Evolutionary conservation across 768 basidiomycete genomes (phyloP).

Genomic region (Russula vinacea): DNA sequence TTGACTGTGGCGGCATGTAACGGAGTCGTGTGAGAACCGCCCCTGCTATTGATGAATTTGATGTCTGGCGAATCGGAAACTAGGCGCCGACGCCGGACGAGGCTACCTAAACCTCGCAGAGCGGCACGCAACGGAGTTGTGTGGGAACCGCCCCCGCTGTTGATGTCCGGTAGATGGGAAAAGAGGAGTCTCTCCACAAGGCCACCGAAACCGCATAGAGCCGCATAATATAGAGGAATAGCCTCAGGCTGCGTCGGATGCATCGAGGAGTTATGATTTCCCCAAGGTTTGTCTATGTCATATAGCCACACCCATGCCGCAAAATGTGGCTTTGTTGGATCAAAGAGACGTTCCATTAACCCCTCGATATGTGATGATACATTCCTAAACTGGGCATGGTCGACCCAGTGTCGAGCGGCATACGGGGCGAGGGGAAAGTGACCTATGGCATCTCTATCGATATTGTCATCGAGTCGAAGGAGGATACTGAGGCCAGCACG

Average conservation of each 20-base stretch:
- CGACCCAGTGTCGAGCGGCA: too few relatives aligned
- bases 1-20: not conserved
- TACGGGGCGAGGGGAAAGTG: too few relatives aligned
- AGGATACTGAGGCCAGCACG: too few relatives aligned
- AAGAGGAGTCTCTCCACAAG: too few relatives aligned
- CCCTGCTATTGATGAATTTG: not conserved
- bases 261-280: not conserved
- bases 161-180: too few relatives aligned
- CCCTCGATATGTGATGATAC: not conserved
- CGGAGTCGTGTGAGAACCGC: not conserved
- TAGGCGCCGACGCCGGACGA: not conserved
- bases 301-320: conserved; percentile 15
- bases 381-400: not conserved
- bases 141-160: too few relatives aligned
- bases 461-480: too few relatives aligned
- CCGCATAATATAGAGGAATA: conserved; percentile 12
- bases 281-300: conserved; percentile 11
- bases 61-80: not conserved
- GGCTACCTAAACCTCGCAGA: not conserved
- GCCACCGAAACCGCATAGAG: conserved; percentile 15
- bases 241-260: not conserved
- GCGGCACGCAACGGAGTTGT: too few relatives aligned
- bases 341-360: conserved; percentile 2
- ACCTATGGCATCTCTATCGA: too few relatives aligned
- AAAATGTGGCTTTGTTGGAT: conserved; percentile 5